Percentiles rank a stretch among this genome's conserved stretches.
phyloP scores from a whole-genome alignment of 2,329 filamentous ascomycete species.

The Alternaria metachromatica region DNA sequence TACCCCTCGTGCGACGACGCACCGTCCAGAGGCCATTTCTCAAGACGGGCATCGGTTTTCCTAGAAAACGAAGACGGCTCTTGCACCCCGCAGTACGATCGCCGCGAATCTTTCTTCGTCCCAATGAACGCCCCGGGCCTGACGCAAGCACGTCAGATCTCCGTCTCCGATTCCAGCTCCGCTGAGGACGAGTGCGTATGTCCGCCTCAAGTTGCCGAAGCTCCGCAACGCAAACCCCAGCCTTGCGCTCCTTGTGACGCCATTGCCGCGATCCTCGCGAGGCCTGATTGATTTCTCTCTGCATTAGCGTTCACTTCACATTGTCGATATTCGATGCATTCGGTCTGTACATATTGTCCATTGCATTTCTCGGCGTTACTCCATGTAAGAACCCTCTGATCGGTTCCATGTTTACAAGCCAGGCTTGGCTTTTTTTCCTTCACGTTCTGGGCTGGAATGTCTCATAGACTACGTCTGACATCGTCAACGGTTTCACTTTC shows the following conservation, averaged over 20 bases:
- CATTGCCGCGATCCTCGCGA: constrained; percentile 32
- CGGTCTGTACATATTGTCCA: constrained; percentile 17
- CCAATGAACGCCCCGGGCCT: constrained; percentile 16
- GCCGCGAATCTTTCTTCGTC: constrained; percentile 22
- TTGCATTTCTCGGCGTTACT: constrained; percentile 29
- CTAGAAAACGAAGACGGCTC: constrained; percentile 5
- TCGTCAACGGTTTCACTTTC: constrained; percentile 1
- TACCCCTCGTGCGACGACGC: constrained; percentile 20
- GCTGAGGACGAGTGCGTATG: constrained; percentile 23
- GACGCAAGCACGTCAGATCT: constrained; percentile 20
- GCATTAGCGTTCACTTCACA: constrained; percentile 20
- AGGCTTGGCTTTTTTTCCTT: constrained; percentile 5
- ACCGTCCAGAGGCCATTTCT: constrained; percentile 15
- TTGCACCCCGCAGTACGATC: constrained; percentile 22
- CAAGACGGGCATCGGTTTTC: constrained; percentile 19
- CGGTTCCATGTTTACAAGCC: constrained; percentile 23
- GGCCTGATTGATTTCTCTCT: constrained; percentile 20
- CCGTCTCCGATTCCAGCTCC: constrained; percentile 18
- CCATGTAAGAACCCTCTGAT: constrained; percentile 33
- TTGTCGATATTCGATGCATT: constrained; percentile 33
- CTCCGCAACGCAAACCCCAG: constrained; percentile 25
- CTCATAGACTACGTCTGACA: constrained; percentile 6
- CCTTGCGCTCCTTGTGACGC: constrained; percentile 33
- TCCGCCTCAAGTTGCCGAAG: constrained; percentile 13
- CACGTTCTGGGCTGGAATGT: neutral